Base-by-base conservation (phyloP, 2,329 filamentous ascomycete genomes). In the Cercospora zeina region DNA sequence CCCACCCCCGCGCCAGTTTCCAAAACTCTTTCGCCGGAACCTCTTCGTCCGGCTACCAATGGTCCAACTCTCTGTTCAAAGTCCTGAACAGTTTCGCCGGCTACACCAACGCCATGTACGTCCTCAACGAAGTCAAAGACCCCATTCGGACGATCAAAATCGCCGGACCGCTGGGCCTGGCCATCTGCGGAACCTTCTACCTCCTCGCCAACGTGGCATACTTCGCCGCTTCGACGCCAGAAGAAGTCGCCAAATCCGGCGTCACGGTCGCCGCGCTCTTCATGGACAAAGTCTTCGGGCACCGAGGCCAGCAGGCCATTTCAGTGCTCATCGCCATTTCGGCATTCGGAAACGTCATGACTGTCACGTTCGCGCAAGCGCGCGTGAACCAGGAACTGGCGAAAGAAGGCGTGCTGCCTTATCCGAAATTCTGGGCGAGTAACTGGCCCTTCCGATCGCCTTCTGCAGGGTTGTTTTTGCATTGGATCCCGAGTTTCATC, bases 381-480 rank as follows among this genome's bases (percentile, higher is more conserved):
- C 78, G 85, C 11, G 74, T 85, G 65, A 82, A 87, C 45, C 80
- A 85, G 11, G 85, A 88, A 70, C 84, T 83, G 62, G 85, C 83
- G 45, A 76, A 82, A 63, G 84, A 87, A 75, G 85, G 85, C 4
- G 82, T 87, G 0, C 75, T 87, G 1, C 85, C 85, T 0, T 87
- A 73, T 14, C 79, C 85, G 1, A 73, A 74, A 1, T 84, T 87
- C 64, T 89, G 86, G 85, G 85, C 83, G 0, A 85, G 83, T 0
- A 87, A 85, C 0, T 79, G 78, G 62, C 86, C 86, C 0, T 87
- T 87, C 59, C 85, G 85, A 2, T 88, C 86, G 0, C 85, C 86
- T 0, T 64, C 62, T 14, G 67, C 87, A 0, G 85, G 84, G 0
- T 84, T 85, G 0, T 86, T 87, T 61, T 21, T 65, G 2, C 85